phyloP scores from a whole-genome alignment of 1,139 yeast species.

The Hemisphaericaspora lyxosophila region DNA sequence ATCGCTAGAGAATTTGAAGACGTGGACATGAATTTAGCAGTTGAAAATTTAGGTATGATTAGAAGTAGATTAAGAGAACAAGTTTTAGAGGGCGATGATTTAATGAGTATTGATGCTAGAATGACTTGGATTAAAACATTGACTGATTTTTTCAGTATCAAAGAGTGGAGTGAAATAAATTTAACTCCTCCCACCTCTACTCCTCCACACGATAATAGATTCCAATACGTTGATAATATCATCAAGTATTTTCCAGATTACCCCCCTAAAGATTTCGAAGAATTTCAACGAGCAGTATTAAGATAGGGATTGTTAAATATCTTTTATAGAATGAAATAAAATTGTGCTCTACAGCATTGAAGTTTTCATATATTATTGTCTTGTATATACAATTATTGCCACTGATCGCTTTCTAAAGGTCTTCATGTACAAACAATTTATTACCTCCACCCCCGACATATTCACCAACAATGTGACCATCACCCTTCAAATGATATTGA shows the following conservation, averaged over 20 bases:
- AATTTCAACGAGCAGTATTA: slow-evolving; percentile 21
- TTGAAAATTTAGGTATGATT: slow-evolving; percentile 60
- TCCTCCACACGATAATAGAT: slow-evolving; percentile 15
- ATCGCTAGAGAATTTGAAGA: slow-evolving; percentile 46
- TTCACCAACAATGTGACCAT: slow-evolving; percentile 89
- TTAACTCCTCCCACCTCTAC: slow-evolving; percentile 14
- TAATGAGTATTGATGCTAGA: slow-evolving; percentile 54
- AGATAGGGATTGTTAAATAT: too few relatives aligned
- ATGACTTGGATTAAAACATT: slow-evolving; percentile 73
- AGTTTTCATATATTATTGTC: too few relatives aligned
- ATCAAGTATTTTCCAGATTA: slow-evolving; percentile 37
- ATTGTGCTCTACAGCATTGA: too few relatives aligned
- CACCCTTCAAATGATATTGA: slow-evolving; percentile 88
- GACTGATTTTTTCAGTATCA: slow-evolving; percentile 60
- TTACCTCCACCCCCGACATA: slow-evolving; percentile 92
- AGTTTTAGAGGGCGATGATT: slow-evolving; percentile 45
- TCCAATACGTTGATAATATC: slow-evolving; percentile 27
- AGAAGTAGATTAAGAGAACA: slow-evolving; percentile 51
- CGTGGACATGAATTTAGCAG: slow-evolving; percentile 53
- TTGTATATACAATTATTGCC: too few relatives aligned
- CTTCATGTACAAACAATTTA: slow-evolving; percentile 74
- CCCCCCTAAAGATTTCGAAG: slow-evolving; percentile 40
- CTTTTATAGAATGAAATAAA: too few relatives aligned
- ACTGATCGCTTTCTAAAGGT: slow-evolving; percentile 24
- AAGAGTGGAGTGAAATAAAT: slow-evolving; percentile 56